Conservation (phyloP, 2,329 filamentous ascomycete species). For the Pseudocercospora macadamiae region DNA sequence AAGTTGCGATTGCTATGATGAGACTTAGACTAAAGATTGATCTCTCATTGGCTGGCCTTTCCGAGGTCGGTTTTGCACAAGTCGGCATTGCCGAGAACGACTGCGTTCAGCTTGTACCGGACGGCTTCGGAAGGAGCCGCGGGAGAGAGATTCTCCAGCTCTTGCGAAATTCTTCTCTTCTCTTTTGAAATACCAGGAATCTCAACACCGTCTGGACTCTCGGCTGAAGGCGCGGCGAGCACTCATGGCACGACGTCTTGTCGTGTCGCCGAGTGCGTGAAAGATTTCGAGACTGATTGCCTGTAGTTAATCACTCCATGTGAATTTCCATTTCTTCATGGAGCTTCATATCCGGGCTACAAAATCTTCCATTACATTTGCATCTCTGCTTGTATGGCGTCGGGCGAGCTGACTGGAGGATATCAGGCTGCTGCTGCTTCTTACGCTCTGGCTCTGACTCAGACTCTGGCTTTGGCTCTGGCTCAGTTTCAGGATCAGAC, state of each 20-base stretch:
- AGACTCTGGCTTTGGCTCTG: not conserved
- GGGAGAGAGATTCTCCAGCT: conserved; percentile 7
- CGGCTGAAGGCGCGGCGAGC: conserved; percentile 37
- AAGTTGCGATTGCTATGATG: conserved; percentile 2
- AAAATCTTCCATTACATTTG: conserved; percentile 28
- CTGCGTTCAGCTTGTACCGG: too few relatives aligned
- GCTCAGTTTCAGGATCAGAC: too few relatives aligned
- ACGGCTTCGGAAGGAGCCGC: not conserved
- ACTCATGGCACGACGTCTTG: conserved; percentile 37
- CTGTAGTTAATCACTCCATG: conserved; percentile 59
- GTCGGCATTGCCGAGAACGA: too few relatives aligned
- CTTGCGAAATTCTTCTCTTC: conserved; percentile 13
- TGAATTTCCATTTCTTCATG: conserved; percentile 45
- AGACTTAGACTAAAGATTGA: not conserved
- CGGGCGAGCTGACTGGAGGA: not conserved
- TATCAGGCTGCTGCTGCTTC: not conserved
- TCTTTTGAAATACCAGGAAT: conserved; percentile 30
- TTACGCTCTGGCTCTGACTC: too few relatives aligned
- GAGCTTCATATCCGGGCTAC: conserved; percentile 60
- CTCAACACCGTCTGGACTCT: conserved; percentile 37
- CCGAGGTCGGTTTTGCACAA: too few relatives aligned
- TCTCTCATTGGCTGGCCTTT: conserved; percentile 1
- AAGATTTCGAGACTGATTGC: conserved; percentile 50
- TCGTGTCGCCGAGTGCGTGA: conserved; percentile 29
- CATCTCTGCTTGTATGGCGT: not conserved